Conservation (phyloP, 352 stramenopile genomes). For the Pythium periplocum region DNA sequence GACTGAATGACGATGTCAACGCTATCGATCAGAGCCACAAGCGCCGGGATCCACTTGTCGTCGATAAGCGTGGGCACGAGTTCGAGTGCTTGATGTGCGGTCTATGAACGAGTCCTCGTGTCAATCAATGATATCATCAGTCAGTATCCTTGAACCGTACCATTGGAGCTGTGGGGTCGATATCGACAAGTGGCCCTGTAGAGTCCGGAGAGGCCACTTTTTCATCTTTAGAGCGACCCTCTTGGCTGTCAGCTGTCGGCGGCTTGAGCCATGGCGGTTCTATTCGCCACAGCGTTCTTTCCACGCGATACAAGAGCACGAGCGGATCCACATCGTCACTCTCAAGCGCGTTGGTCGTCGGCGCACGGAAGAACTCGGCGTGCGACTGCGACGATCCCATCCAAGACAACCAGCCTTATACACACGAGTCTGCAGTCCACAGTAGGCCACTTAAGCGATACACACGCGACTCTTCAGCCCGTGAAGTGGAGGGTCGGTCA, state of each 20-base stretch:
- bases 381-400: slow-evolving; percentile 53
- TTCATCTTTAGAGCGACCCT: too few species aligned
- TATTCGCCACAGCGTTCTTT: slow-evolving; percentile 35
- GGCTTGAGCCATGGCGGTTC: slow-evolving; percentile 30
- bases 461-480: too few species aligned
- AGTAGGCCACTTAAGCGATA: too few species aligned
- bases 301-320: slow-evolving; percentile 33
- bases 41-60: slow-evolving; percentile 53
- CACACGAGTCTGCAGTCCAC: too few species aligned
- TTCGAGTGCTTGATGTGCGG: slow-evolving; percentile 34
- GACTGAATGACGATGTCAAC: slow-evolving; percentile 43
- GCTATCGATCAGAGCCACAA: slow-evolving; percentile 53
- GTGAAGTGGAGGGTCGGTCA: too few species aligned
- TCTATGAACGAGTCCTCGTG: slow-evolving; percentile 17
- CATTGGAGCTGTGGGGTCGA: slow-evolving; percentile 19
- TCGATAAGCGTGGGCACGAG: slow-evolving; percentile 53
- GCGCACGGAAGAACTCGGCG: slow-evolving; percentile 34
- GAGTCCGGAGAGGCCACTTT: too few species aligned
- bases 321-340: slow-evolving; percentile 34
- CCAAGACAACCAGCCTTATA: too few species aligned
- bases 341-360: slow-evolving; percentile 11
- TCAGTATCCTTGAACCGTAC: slow-evolving; percentile 4
- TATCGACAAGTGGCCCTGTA: neutral
- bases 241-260: slow-evolving; percentile 1
- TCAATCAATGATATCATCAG: slow-evolving; percentile 1